Percentiles rank a stretch among this genome's conserved stretches.
phyloP scores from a whole-genome alignment of 2,329 filamentous ascomycete genomes.

The Pseudofabraea citricarpa region DNA sequence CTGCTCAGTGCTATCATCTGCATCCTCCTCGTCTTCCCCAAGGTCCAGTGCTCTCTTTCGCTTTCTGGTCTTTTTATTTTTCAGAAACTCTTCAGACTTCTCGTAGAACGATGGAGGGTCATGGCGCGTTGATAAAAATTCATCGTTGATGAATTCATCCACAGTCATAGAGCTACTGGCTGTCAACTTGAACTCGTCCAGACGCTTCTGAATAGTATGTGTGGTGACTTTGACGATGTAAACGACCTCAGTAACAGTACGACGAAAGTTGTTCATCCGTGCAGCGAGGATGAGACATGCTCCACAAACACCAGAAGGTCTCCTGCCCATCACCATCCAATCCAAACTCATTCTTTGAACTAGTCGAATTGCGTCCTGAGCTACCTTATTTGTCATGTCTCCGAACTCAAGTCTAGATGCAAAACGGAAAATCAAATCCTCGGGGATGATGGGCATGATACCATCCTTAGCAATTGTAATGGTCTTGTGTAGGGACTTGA shows the following conservation, averaged over 20 bases:
- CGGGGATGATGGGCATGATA: slow-evolving; percentile 69
- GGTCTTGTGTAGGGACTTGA: slow-evolving; percentile 74
- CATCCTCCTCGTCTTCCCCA: slow-evolving; percentile 20
- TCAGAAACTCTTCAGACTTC: slow-evolving; percentile 54
- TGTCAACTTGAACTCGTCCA: slow-evolving; percentile 88
- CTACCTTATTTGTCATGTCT: slow-evolving; percentile 74
- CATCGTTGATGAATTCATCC: slow-evolving; percentile 72
- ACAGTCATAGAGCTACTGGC: slow-evolving; percentile 82
- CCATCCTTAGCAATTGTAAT: slow-evolving; percentile 65
- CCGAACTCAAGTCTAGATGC: slow-evolving; percentile 90
- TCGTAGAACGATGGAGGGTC: slow-evolving; percentile 82
- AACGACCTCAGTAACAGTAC: slow-evolving; percentile 90
- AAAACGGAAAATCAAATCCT: slow-evolving; percentile 88
- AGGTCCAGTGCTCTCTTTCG: slow-evolving; percentile 21
- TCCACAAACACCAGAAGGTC: slow-evolving; percentile 89
- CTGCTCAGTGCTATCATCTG: slow-evolving; percentile 12
- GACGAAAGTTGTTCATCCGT: slow-evolving; percentile 96
- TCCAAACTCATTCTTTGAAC: slow-evolving; percentile 91
- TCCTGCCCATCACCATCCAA: slow-evolving; percentile 94
- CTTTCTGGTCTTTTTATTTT: slow-evolving; percentile 44
- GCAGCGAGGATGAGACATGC: slow-evolving; percentile 92
- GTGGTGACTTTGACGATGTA: slow-evolving; percentile 97
- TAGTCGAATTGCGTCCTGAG: slow-evolving; percentile 80
- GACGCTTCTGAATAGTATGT: slow-evolving; percentile 82
- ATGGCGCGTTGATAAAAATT: slow-evolving; percentile 67